phyloP scores from a whole-genome alignment of 192 early-diverging fungal species.

The Martensiomyces pterosporus region DNA sequence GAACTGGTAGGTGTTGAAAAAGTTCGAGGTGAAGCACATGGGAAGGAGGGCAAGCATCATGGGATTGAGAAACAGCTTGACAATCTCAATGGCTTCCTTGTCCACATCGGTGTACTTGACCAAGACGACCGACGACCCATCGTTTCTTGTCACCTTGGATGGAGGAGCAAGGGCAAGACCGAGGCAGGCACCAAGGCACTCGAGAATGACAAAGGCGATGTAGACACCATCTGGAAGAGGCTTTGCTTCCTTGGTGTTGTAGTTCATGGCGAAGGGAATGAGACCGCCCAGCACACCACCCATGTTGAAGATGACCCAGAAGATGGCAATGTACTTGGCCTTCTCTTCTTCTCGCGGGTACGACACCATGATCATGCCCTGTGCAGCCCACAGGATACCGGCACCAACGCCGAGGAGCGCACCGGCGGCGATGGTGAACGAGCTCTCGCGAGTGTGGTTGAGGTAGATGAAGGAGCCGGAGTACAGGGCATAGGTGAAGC shows the following conservation, averaged over 20 bases:
- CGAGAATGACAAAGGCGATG: not conserved
- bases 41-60: constrained; percentile 60
- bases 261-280: not conserved
- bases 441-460: constrained; percentile 46
- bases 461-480: constrained; percentile 57
- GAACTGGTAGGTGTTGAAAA: constrained; percentile 73
- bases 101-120: constrained; percentile 58
- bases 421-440: constrained; percentile 61
- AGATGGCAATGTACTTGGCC: constrained; percentile 58
- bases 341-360: constrained; percentile 69
- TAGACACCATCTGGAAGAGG: not conserved
- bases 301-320: not conserved
- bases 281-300: not conserved
- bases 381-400: constrained; percentile 64
- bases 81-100: constrained; percentile 49
- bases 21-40: constrained; percentile 63
- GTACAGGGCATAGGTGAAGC: constrained; percentile 60
- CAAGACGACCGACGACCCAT: constrained; percentile 57
- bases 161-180: constrained; percentile 21
- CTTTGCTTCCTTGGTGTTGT: constrained; percentile 1
- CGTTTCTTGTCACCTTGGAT: constrained; percentile 51
- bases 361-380: constrained; percentile 69
- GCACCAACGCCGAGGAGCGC: constrained; percentile 70
- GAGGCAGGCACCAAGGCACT: not conserved
- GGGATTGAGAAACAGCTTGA: constrained; percentile 58